These are phyloP conservation scores for Dictyostelium brefeldianum DNA, from an alignment of 78 protist genomes.

Conservation along the genomic window DNA sequence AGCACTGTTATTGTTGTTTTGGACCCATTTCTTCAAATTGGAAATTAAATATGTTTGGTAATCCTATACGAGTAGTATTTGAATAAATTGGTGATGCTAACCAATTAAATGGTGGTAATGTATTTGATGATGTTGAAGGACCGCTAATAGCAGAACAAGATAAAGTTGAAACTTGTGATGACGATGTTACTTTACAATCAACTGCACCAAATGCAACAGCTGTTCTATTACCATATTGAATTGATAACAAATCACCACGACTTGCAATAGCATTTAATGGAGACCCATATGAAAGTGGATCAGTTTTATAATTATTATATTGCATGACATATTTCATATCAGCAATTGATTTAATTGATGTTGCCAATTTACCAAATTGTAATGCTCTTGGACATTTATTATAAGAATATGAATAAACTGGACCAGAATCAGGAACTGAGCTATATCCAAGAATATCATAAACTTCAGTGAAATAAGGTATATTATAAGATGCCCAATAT, in stretches of 20 bases:
- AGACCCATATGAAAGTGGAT: conserved; percentile 83
- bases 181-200: conserved; percentile 28
- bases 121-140: conserved; percentile 32
- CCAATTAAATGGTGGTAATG: conserved; percentile 50
- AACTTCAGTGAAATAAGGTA: conserved; percentile 85
- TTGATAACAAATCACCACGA: conserved; percentile 84
- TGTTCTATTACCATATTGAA: neutral
- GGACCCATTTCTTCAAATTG: conserved; percentile 30
- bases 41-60: conserved; percentile 48
- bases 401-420: conserved; percentile 36
- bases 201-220: conserved; percentile 60
- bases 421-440: neutral
- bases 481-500: conserved; percentile 92
- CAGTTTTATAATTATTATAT: conserved; percentile 84
- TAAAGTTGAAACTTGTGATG: neutral
- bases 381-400: conserved; percentile 77
- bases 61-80: conserved; percentile 33
- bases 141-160: conserved; percentile 39
- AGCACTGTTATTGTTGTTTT: neutral
- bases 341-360: conserved; percentile 21
- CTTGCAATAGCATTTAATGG: conserved; percentile 84
- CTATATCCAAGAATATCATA: conserved; percentile 80
- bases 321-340: conserved; percentile 81
- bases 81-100: conserved; percentile 25
- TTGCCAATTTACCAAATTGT: conserved; percentile 46